Base-by-base conservation (phyloP, 2,329 filamentous ascomycete genomes). In the Fusarium tjaetaba region DNA sequence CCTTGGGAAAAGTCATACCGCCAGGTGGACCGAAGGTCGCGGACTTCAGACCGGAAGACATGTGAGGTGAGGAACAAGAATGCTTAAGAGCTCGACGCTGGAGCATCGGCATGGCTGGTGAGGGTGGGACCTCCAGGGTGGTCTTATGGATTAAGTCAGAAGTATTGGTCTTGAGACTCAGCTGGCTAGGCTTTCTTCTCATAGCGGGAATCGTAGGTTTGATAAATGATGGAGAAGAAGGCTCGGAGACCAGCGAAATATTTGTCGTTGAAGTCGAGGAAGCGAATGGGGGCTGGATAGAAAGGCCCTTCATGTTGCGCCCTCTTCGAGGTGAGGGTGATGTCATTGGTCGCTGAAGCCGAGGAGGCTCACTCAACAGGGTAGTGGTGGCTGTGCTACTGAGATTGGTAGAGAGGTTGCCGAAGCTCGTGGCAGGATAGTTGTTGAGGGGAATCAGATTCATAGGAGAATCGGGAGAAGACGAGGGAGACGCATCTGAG, bases 401-500 rank as follows among this genome's bases (percentile, higher is more conserved):
- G 38, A 46, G 66, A 43, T 52, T 69, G 46, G 66, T 64, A 18
- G 68, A 61, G 34, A 86, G 78, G 55, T 82, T 81, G 65, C 85
- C 85, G 72, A 91, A 91, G 7, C 86, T 86, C 11, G 90, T 89
- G 9, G 88, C 87, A 2, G 91, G 87, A 76, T 93, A 94, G 20
- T 91, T 90, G 55, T 89, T 90, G 49, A 94, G 86, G 7, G 94
- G 91, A 62, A 92, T 88, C 62, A 95, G 86, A 64, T 93, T 92
- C 61, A 93, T 86, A 4, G 95, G 94, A 6, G 96, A 98, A 82
- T 98, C 95, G 14, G 96, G 96, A 3, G 96, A 98, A 28, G 95
- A 94, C 59, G 93, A 96, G 7, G 96, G 95, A 10, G 96, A 98
- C 13, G 94, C 92, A 77, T 98, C 96, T 36, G 95, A 95, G 55